Base-by-base conservation (phyloP, 2,329 filamentous ascomycete species). In the Geosmithia putterillii region DNA sequence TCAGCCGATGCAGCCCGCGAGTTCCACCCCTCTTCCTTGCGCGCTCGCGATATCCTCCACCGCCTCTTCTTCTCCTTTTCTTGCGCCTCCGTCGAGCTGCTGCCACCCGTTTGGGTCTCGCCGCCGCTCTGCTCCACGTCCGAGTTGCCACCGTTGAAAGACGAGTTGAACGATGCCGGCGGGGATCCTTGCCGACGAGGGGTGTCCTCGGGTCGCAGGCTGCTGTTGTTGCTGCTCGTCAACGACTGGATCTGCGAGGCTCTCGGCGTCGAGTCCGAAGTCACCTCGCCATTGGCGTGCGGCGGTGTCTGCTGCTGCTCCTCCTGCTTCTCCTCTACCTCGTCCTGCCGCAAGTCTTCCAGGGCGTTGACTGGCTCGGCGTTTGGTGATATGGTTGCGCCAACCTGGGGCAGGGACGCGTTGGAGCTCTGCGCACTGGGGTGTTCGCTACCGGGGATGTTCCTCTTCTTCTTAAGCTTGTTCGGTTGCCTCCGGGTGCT, bases 371-470 rank as follows among this genome's bases (percentile, higher is more conserved):
- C 43, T 4, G 56, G 47, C 48, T 77, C 74, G 19, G 57, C 47
- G 28, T 54, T 60, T 2, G 74, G 73, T 6, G 73, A 74, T 2
- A 61, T 59, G 37, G 23, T 15, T 2, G 41, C 12, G 9, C 17
- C 35, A 3, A 9, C 17, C 21, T 38, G 43, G 9, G 66, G 59
- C 15, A 94, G 67, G 7, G 89, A 95, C 15, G 84, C 77, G 7
- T 77, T 83, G 15, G 92, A 96, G 56, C 89, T 95, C 50, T 95
- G 88, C 0, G 90, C 89, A 57, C 90, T 95, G 18, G 81, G 82
- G 52, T 87, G 89, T 19, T 83, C 65, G 54, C 85, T 86, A 37
- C 79, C 81, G 0, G 85, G 81, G 44, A 84, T 68, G n/a, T n/a
- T n/a, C 48, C 81, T 73, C 62, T 86, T 95, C 69, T 96, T 96